These are phyloP conservation scores for Trichoderma breve DNA, from an alignment of 2,329 filamentous ascomycete genomes.

Conservation along the genomic window DNA sequence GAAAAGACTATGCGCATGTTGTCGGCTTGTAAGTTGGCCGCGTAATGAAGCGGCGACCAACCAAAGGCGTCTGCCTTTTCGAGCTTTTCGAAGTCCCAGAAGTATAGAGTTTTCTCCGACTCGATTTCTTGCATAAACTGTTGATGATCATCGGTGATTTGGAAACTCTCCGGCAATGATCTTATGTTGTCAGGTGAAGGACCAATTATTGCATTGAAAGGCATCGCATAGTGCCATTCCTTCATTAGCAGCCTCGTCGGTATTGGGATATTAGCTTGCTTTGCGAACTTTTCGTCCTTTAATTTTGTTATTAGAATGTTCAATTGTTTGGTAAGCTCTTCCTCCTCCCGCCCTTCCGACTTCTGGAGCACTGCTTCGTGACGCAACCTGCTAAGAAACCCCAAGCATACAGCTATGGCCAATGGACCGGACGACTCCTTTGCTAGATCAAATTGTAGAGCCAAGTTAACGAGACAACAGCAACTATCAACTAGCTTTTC, in stretches of 20 bases:
- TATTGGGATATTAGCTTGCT: background rate
- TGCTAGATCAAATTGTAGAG: background rate
- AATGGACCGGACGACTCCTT: background rate
- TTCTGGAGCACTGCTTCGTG: background rate
- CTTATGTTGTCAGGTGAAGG: rapidly evolving
- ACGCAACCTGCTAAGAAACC: background rate
- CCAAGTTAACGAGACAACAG: background rate
- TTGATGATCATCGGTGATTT: background rate
- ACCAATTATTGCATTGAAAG: background rate
- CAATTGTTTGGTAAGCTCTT: background rate
- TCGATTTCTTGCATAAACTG: background rate
- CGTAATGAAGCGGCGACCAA: constrained; percentile 15
- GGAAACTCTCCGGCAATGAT: background rate
- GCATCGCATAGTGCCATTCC: background rate
- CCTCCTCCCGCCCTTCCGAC: background rate
- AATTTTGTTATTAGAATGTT: background rate
- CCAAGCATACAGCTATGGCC: background rate
- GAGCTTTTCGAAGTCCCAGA: background rate
- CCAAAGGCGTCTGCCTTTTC: background rate
- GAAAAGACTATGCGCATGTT: background rate
- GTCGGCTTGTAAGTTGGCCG: background rate
- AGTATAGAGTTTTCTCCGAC: background rate
- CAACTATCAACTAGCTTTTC: background rate
- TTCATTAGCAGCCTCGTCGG: too few relatives aligned
- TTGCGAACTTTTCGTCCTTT: rapidly evolving